Percentiles rank a stretch among this genome's conserved stretches.
Evolutionary conservation across 129 eudicot species (phyloP).

Genomic region (Sambucus nigra): DNA sequence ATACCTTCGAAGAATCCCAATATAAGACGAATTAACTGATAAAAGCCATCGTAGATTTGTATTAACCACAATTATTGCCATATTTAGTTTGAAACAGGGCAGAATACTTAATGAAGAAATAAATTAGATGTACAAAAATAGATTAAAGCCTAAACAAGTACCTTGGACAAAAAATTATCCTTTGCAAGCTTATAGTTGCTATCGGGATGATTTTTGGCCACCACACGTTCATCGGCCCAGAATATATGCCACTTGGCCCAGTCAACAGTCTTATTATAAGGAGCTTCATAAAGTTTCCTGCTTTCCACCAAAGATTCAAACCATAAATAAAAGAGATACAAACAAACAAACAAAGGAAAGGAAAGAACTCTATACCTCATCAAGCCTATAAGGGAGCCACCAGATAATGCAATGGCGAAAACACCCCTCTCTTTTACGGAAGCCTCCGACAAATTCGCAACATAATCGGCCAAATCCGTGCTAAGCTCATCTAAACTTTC

Average conservation of each 20-base stretch:
- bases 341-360: neutral
- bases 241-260: conserved; percentile 90
- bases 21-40: too few relatives aligned
- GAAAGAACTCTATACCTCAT: conserved; percentile 38
- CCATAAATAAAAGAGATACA: neutral
- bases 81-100: neutral
- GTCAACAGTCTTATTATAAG: conserved; percentile 78
- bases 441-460: conserved; percentile 71
- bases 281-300: conserved; percentile 86
- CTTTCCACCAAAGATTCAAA: conserved; percentile 12
- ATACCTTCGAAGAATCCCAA: too few relatives aligned
- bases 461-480: conserved; percentile 77
- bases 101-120: too few relatives aligned
- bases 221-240: conserved; percentile 98
- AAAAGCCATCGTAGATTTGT: neutral
- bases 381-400: conserved; percentile 81
- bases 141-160: conserved; percentile 10
- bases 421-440: conserved; percentile 81
- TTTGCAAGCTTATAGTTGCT: conserved; percentile 90
- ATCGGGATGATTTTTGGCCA: conserved; percentile 65
- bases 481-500: conserved; percentile 75
- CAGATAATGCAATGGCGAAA: conserved; percentile 80
- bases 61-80: neutral
- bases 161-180: conserved; percentile 76
- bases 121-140: neutral